Conservation (phyloP, 176 grass and related monocot species). For the Ensete ventricosum region DNA sequence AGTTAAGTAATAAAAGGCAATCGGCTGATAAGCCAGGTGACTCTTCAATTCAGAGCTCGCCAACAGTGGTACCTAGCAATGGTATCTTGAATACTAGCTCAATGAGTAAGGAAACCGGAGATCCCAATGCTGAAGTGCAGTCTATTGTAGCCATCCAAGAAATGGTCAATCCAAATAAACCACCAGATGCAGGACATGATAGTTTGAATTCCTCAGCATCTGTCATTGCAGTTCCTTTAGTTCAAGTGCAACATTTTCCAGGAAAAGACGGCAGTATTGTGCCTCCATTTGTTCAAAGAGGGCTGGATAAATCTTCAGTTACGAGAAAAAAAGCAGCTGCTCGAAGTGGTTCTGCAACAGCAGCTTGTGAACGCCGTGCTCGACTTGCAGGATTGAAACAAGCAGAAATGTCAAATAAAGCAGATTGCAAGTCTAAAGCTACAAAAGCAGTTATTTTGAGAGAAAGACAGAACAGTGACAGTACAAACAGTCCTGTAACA, state of each 20-base stretch:
- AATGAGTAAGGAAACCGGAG: constrained; percentile 20
- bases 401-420: constrained; percentile 25
- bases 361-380: constrained; percentile 41
- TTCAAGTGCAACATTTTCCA: constrained; percentile 35
- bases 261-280: constrained; percentile 21
- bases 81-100: neutral
- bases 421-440: constrained; percentile 23
- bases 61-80: neutral
- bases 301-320: constrained; percentile 33
- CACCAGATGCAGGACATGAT: constrained; percentile 12
- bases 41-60: constrained; percentile 9
- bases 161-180: constrained; percentile 26
- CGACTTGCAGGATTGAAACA: constrained; percentile 46
- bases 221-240: constrained; percentile 21
- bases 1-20: constrained; percentile 40
- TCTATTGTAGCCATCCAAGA: constrained; percentile 3
- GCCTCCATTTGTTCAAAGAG: constrained; percentile 25
- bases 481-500: constrained; percentile 6
- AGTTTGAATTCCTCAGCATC: constrained; percentile 8
- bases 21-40: constrained; percentile 35
- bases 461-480: constrained; percentile 27
- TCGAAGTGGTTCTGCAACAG: constrained; percentile 44
- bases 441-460: constrained; percentile 3
- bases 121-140: constrained; percentile 6
- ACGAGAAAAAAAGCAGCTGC: constrained; percentile 44